phyloP scores from a whole-genome alignment of 768 basidiomycete species.

The Rhodotorula taiwanensis region DNA sequence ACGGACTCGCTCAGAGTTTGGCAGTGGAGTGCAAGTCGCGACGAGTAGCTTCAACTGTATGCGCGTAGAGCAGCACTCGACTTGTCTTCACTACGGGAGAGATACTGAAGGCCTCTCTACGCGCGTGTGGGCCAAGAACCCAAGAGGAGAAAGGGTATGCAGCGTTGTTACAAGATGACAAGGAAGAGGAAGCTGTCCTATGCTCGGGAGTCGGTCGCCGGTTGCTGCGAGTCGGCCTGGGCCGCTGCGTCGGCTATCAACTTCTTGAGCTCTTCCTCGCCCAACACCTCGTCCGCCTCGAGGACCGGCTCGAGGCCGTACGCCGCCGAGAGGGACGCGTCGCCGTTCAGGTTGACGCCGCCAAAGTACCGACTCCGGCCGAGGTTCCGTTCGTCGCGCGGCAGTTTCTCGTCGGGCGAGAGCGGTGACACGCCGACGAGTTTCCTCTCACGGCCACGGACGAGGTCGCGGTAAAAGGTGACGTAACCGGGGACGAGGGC shows the following conservation, averaged over 20 bases:
- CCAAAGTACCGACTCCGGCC: slow-evolving; percentile 85
- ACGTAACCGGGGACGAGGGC: slow-evolving; percentile 85
- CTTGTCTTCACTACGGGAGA: too few relatives aligned
- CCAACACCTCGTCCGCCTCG: neutral
- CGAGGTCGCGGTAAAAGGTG: slow-evolving; percentile 75
- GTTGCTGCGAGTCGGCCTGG: too few relatives aligned
- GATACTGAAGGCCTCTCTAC: too few relatives aligned
- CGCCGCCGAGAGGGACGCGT: neutral
- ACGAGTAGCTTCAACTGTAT: too few relatives aligned
- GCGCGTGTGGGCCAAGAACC: too few relatives aligned
- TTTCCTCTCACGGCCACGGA: slow-evolving; percentile 57
- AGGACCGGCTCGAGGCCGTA: neutral
- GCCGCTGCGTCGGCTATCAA: neutral
- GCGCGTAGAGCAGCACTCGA: too few relatives aligned
- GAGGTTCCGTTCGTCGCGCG: slow-evolving; percentile 62
- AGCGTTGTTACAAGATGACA: too few relatives aligned
- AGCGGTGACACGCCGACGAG: slow-evolving; percentile 77
- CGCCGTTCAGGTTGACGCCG: slow-evolving; percentile 52
- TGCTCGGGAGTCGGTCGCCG: too few relatives aligned
- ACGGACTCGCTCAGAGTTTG: too few relatives aligned
- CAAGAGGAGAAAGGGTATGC: too few relatives aligned
- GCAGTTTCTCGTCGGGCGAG: slow-evolving; percentile 64
- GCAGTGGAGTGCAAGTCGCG: too few relatives aligned
- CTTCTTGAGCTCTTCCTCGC: neutral
- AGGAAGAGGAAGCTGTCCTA: too few relatives aligned